Base-by-base conservation (phyloP, 2,329 filamentous ascomycete genomes). In the Calonectria hawksworthii region DNA sequence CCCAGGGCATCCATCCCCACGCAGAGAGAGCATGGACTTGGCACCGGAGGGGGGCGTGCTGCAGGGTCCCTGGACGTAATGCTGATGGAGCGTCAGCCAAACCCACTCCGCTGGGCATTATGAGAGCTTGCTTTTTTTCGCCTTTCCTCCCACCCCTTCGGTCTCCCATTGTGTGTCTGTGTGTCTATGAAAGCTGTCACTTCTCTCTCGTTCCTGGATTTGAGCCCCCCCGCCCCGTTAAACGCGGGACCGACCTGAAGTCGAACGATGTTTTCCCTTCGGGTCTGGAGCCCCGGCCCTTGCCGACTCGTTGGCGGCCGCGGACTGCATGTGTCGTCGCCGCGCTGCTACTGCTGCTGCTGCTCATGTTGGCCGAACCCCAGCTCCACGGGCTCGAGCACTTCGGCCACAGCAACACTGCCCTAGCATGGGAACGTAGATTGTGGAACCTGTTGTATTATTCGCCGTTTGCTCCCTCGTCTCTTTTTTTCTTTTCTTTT, bases 221-320 rank as follows among this genome's bases (percentile, higher is more conserved):
- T 28, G 36, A 44, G 68, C 38, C n/a, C n/a, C n/a, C n/a, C n/a
- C n/a, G n/a, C n/a, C 44, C 65, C 70, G 34, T 75, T 75, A 32
- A 44, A 38, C 44, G 68, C 36, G 38, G 38, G 59, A 30, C 38
- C 68, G 59, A 30, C 38, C 68, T 50, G 28, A 50, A 61, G 75
- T 80, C 78, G 79, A 76, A 80, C 67, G 61, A 80, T 80, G 54
- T 63, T n/a, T 50, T 54, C 23, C 50, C 28, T 56, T 73, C 74
- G 71, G 71, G 68, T 67, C 75, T 74, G 69, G 66, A 77, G 51
- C 61, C 72, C 61, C 67, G 68, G 66, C 14, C 76, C 74, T 65
- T 23, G 66, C 59, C 65, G 32, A 34, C 32, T 59, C 34, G 74
- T 72, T 54, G 67, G 52, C 47, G 41, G 41, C 52, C 75, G 74